phyloP scores from a whole-genome alignment of 805 yeast genomes.

The Torulaspora maleeae region DNA sequence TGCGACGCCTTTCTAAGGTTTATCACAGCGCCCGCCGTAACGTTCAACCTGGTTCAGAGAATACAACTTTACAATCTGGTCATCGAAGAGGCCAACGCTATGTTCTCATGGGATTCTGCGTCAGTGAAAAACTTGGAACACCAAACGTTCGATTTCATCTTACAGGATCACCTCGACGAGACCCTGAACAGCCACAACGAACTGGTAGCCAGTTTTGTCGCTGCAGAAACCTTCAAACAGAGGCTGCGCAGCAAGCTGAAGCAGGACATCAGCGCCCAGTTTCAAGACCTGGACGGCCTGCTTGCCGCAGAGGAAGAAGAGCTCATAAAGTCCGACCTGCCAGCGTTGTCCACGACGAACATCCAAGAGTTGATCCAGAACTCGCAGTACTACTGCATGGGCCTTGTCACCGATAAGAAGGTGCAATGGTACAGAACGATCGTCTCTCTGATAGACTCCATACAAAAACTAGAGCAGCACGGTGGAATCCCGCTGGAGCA shows the following conservation, averaged over 20 bases:
- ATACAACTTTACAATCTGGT: constrained; percentile 19
- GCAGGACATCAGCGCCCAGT: constrained; percentile 8
- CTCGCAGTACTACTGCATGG: constrained; percentile 13
- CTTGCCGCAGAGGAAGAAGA: not conserved
- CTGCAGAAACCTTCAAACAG: constrained; percentile 10
- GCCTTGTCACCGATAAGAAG: constrained; percentile 12
- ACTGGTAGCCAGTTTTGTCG: constrained; percentile 13
- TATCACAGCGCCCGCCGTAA: constrained; percentile 11
- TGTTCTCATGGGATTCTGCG: constrained; percentile 17
- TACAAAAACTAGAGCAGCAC: constrained; percentile 8
- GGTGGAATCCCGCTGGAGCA: constrained; percentile 7
- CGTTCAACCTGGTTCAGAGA: constrained; percentile 21
- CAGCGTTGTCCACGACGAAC: not conserved
- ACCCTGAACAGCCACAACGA: constrained; percentile 10
- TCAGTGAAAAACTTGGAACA: constrained; percentile 5
- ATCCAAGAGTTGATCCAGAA: constrained; percentile 11
- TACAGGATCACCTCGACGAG: constrained; percentile 15
- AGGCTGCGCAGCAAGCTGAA: constrained; percentile 11
- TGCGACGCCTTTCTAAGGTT: constrained; percentile 13
- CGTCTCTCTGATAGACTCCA: constrained; percentile 8
- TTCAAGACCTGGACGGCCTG: constrained; percentile 9
- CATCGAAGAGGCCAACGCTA: not conserved
- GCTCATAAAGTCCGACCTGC: not conserved
- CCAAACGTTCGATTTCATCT: constrained; percentile 12
- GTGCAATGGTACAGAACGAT: constrained; percentile 11